phyloP scores from a whole-genome alignment of 352 stramenopile species.

The Globisporangium cylindrosporum region DNA sequence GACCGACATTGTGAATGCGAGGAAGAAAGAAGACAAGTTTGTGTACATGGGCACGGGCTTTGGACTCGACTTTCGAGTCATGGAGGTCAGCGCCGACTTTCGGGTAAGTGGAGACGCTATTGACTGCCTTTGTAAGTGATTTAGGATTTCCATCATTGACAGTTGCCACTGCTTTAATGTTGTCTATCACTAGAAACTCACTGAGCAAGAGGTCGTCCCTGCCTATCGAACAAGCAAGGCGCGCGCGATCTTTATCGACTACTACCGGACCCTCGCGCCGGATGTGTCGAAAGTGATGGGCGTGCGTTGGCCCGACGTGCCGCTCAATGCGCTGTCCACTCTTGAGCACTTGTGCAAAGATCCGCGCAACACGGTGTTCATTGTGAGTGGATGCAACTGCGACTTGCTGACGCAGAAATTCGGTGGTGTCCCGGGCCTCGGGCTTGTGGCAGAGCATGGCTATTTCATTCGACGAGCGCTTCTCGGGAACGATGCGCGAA shows the following conservation, averaged over 20 bases:
- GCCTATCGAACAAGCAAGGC: constrained; percentile 65
- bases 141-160: not conserved
- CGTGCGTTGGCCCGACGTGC: constrained; percentile 75
- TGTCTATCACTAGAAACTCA: constrained; percentile 51
- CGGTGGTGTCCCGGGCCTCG: constrained; percentile 93
- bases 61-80: constrained; percentile 94
- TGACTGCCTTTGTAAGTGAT: not conserved
- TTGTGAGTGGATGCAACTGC: constrained; percentile 96
- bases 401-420: constrained; percentile 95
- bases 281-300: constrained; percentile 85
- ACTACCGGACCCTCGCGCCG: constrained; percentile 96
- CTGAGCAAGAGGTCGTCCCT: constrained; percentile 56
- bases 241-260: constrained; percentile 97
- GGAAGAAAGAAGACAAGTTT: constrained; percentile 75
- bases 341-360: constrained; percentile 93
- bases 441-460: constrained; percentile 97
- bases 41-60: constrained; percentile 93
- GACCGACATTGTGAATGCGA: constrained; percentile 71
- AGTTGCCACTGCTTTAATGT: not conserved
- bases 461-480: constrained; percentile 91
- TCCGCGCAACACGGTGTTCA: constrained; percentile 96
- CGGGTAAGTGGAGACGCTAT: constrained; percentile 51
- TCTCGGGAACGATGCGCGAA: constrained; percentile 63
- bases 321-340: constrained; percentile 62
- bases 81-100: constrained; percentile 94